These are phyloP conservation scores for Apostasia shenzhenica DNA, from an alignment of 106 monocot genomes.

Conservation along the genomic window DNA sequence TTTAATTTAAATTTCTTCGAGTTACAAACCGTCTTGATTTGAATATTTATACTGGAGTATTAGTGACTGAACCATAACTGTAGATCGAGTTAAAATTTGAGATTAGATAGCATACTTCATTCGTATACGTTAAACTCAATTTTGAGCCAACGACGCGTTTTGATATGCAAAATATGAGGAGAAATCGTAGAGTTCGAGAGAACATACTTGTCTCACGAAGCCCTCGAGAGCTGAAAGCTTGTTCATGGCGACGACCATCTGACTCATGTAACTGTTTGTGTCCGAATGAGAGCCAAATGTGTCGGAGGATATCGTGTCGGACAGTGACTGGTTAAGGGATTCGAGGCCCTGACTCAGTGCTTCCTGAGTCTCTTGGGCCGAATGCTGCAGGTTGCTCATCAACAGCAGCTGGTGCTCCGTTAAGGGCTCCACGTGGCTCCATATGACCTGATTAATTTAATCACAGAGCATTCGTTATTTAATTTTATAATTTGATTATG, in stretches of 20 bases:
- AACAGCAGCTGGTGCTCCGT: conserved; percentile 84
- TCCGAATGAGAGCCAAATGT: conserved; percentile 51
- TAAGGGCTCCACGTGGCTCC: conserved; percentile 69
- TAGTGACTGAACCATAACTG: no score
- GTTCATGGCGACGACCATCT: conserved; percentile 80
- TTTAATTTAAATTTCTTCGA: no score
- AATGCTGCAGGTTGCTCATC: conserved; percentile 62
- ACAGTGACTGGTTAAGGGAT: conserved; percentile 66
- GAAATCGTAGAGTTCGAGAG: no score
- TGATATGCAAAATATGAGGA: no score
- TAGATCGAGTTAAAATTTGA: no score
- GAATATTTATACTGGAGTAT: no score
- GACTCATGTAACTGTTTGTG: conserved; percentile 89
- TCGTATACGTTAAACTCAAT: no score
- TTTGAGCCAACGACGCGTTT: no score
- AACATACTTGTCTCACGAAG: conserved; percentile 72
- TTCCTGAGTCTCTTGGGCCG: conserved; percentile 82
- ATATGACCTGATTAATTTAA: conserved; percentile 26
- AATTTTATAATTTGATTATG: no score
- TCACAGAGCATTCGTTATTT: no score
- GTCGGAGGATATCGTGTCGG: conserved; percentile 63
- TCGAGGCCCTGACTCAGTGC: conserved; percentile 86
- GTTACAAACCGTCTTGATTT: no score
- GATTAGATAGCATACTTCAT: no score
- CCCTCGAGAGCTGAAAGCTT: conserved; percentile 78